Evolutionary conservation across 2,329 filamentous ascomycete genomes (phyloP).

Genomic region (Fusarium compactum): DNA sequence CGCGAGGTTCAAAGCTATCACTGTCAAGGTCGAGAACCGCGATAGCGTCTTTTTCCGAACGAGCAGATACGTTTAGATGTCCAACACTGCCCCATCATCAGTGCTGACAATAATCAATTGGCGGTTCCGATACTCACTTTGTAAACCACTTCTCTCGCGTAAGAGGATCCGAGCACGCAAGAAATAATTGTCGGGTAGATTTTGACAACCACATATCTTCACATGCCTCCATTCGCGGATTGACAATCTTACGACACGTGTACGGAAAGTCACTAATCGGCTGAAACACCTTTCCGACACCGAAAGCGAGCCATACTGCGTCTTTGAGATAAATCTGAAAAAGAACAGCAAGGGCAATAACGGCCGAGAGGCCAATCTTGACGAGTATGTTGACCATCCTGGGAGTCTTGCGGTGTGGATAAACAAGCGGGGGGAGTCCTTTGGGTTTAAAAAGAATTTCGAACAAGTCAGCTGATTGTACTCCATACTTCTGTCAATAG

Average conservation of each 20-base stretch:
- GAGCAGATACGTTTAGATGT: slow-evolving; percentile 45
- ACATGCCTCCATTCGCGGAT: slow-evolving; percentile 38
- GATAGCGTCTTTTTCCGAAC: slow-evolving; percentile 49
- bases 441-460: not conserved
- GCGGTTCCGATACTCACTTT: slow-evolving; percentile 7
- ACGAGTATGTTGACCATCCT: slow-evolving; percentile 22
- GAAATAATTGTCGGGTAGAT: slow-evolving; percentile 41
- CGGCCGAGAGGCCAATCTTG: slow-evolving; percentile 33
- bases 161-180: slow-evolving; percentile 41
- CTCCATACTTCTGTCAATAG: not conserved
- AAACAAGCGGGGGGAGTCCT: not conserved
- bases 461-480: not conserved
- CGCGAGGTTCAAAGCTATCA: slow-evolving; percentile 36
- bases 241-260: slow-evolving; percentile 40
- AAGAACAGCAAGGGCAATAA: slow-evolving; percentile 26
- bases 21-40: slow-evolving; percentile 51
- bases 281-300: slow-evolving; percentile 36
- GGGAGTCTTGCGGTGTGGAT: accelerated
- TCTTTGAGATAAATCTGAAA: slow-evolving; percentile 44
- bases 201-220: slow-evolving; percentile 47
- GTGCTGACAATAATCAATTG: accelerated
- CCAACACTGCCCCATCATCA: slow-evolving; percentile 16
- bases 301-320: slow-evolving; percentile 39
- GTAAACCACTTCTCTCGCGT: slow-evolving; percentile 37
- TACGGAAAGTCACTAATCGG: slow-evolving; percentile 44